phyloP scores from a whole-genome alignment of 306 rosid species.

The Castanea mollissima region DNA sequence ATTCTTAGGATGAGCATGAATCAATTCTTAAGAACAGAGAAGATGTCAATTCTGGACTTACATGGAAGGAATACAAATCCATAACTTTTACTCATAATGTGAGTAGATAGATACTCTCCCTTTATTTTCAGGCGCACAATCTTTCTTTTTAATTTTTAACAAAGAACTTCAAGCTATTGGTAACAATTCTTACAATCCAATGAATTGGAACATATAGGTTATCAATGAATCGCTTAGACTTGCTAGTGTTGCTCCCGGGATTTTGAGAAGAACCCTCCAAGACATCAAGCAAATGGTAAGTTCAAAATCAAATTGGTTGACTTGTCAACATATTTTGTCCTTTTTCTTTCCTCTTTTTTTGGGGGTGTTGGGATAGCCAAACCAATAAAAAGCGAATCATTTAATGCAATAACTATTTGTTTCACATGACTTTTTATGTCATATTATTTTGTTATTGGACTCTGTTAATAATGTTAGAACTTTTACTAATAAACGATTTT shows the following conservation, averaged over 20 bases:
- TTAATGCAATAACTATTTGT: no score
- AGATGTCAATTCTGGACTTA: no score
- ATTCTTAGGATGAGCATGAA: no score
- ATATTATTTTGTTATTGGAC: no score
- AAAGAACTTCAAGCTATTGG: background rate
- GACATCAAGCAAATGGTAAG: constrained; percentile 4
- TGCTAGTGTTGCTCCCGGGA: constrained; percentile 1
- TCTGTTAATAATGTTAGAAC: rapidly evolving
- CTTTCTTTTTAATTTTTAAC: background rate
- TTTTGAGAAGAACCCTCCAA: background rate
- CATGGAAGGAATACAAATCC: background rate
- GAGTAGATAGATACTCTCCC: background rate
- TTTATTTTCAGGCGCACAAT: background rate
- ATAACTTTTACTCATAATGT: background rate
- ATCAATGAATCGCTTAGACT: constrained; percentile 1
- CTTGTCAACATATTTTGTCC: no score
- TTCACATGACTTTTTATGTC: no score
- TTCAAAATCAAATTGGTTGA: background rate
- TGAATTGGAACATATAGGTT: background rate
- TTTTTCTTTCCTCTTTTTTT: no score
- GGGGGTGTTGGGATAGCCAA: no score
- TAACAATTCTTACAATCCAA: no score
- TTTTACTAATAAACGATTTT: no score
- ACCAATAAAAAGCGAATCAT: no score
- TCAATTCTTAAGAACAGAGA: no score